These are phyloP conservation scores for Pulveroboletus sp. DNA, from an alignment of 768 basidiomycete species.

Conservation along the genomic window DNA sequence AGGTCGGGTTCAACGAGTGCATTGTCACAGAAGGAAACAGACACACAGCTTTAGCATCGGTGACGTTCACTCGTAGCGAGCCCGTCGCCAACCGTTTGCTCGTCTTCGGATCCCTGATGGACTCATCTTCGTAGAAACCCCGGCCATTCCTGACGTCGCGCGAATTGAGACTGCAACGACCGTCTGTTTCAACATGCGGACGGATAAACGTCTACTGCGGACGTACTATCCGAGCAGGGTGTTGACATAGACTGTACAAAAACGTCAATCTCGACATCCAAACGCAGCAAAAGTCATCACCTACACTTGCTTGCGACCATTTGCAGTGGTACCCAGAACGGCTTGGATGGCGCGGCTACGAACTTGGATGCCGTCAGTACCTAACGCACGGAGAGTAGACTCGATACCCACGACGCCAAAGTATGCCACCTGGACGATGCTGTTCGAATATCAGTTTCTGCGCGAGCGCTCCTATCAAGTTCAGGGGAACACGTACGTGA, in stretches of 20 bases:
- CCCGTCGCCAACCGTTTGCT: neutral
- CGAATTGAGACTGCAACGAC: conserved; percentile 25
- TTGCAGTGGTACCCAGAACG: conserved; percentile 26
- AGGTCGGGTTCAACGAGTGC: neutral
- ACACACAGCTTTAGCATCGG: conserved; percentile 18
- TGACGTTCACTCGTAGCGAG: conserved; percentile 12
- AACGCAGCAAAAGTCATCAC: neutral
- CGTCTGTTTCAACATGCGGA: neutral
- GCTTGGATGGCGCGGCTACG: conserved; percentile 18
- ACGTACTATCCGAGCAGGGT: conserved; percentile 26
- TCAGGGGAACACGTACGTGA: conserved; percentile 17
- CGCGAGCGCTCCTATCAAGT: neutral
- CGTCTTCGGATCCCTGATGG: conserved; percentile 4
- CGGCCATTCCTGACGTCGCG: conserved; percentile 16
- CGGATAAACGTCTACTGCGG: neutral
- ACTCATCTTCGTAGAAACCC: conserved; percentile 27
- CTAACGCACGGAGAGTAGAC: neutral
- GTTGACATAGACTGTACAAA: conserved; percentile 27
- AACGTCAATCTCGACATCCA: neutral
- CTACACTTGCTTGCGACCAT: conserved; percentile 26
- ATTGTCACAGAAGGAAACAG: neutral
- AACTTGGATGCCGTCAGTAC: conserved; percentile 17
- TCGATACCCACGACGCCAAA: conserved; percentile 19
- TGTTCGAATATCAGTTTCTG: neutral
- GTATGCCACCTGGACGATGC: conserved; percentile 17